Conservation (phyloP, 1,139 yeast species). For the Geotrichum histeridarum region DNA sequence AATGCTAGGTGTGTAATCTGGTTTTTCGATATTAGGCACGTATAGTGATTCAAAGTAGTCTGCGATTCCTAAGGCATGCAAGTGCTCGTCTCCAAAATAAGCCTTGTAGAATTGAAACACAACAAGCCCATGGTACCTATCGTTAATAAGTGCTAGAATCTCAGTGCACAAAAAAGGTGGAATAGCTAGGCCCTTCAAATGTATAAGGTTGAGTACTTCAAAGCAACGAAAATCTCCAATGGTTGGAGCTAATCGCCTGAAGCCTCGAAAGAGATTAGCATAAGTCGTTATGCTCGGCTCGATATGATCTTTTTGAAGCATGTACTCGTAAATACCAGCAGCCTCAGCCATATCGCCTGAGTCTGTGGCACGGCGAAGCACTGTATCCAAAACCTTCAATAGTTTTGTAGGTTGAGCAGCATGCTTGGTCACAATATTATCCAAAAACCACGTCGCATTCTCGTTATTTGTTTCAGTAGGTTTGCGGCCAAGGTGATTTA, state of each 20-base stretch:
- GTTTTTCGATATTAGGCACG: conserved; percentile 8
- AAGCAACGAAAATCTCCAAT: conserved; percentile 27
- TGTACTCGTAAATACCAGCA: conserved; percentile 24
- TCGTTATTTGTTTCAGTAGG: background rate
- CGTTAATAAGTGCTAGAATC: conserved; percentile 23
- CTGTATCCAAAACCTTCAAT: conserved; percentile 18
- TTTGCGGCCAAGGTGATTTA: conserved; percentile 10
- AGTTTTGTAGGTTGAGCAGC: conserved; percentile 20
- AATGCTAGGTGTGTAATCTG: conserved; percentile 9
- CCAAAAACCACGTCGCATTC: conserved; percentile 18
- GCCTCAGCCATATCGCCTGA: conserved; percentile 28
- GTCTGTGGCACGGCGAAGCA: conserved; percentile 26
- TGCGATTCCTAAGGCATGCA: conserved; percentile 19
- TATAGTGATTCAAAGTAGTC: conserved; percentile 7
- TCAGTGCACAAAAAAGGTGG: conserved; percentile 23
- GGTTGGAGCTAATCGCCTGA: conserved; percentile 20
- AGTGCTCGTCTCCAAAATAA: conserved; percentile 13
- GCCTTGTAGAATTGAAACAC: conserved; percentile 24
- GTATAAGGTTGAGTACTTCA: conserved; percentile 24
- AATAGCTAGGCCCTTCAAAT: conserved; percentile 18
- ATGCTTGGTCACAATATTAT: conserved; percentile 20
- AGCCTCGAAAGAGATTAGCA: conserved; percentile 26
- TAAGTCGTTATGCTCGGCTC: conserved; percentile 22
- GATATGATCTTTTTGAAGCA: conserved; percentile 23
- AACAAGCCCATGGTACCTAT: conserved; percentile 24